Conservation (phyloP, 257 asterid genomes). For the Penstemon barbatus region DNA sequence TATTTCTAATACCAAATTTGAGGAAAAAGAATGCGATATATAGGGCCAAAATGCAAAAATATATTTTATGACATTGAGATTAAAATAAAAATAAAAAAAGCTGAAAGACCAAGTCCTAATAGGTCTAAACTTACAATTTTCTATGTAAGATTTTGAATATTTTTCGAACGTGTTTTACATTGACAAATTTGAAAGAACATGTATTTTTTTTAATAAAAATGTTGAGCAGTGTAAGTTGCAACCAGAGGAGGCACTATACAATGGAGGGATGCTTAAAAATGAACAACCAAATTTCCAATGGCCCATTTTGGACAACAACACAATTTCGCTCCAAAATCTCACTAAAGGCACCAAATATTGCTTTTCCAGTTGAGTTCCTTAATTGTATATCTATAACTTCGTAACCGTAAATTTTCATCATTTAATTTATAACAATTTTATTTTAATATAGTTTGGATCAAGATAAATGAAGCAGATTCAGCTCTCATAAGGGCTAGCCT, state of each 20-base stretch:
- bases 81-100: too few species aligned
- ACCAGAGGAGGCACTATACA: slow-evolving; percentile 48
- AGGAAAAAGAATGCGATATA: too few species aligned
- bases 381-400: too few species aligned
- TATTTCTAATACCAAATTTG: too few species aligned
- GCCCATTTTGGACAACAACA: slow-evolving; percentile 15
- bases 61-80: too few species aligned
- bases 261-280: slow-evolving; percentile 48
- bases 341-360: slow-evolving; percentile 38
- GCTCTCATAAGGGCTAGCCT: slow-evolving; percentile 37
- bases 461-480: slow-evolving; percentile 32
- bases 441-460: slow-evolving; percentile 45
- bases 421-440: too few species aligned
- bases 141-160: not conserved
- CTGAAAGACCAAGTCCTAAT: too few species aligned
- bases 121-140: too few species aligned
- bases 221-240: slow-evolving; percentile 41
- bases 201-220: not conserved
- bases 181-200: too few species aligned
- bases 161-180: not conserved
- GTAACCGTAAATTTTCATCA: too few species aligned
- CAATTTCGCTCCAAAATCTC: slow-evolving; percentile 37
- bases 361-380: slow-evolving; percentile 46
- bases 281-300: slow-evolving; percentile 26
- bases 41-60: too few species aligned